phyloP scores from a whole-genome alignment of 2,329 filamentous ascomycete species.

The Scytalidium lignicola region DNA sequence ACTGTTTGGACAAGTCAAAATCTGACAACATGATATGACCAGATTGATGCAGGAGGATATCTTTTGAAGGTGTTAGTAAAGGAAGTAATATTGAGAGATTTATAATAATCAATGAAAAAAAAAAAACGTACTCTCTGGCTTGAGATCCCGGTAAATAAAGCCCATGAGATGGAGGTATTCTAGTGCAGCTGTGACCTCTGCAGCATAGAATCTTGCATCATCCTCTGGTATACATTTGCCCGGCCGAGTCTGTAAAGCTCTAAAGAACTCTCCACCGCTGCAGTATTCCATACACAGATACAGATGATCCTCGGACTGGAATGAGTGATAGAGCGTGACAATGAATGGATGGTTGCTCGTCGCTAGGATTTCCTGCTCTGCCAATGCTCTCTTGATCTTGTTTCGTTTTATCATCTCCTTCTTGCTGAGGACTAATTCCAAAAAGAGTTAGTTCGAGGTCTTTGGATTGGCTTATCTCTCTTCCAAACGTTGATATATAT shows the following conservation, averaged over 20 bases:
- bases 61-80: slow-evolving; percentile 43
- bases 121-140: slow-evolving; percentile 80
- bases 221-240: slow-evolving; percentile 98
- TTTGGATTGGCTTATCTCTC: too few species aligned
- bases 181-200: slow-evolving; percentile 91
- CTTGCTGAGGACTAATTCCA: slow-evolving; percentile 90
- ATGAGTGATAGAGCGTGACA: slow-evolving; percentile 96
- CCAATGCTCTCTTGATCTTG: slow-evolving; percentile 97
- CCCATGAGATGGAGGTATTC: slow-evolving; percentile 99
- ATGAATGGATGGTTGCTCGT: slow-evolving; percentile 99
- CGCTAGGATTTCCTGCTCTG: slow-evolving; percentile 95
- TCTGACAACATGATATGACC: slow-evolving; percentile 99
- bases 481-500: too few species aligned
- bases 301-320: slow-evolving; percentile 96
- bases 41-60: slow-evolving; percentile 97
- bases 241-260: slow-evolving; percentile 89
- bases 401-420: slow-evolving; percentile 99
- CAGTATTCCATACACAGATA: slow-evolving; percentile 99
- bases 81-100: slow-evolving; percentile 19
- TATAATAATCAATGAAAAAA: slow-evolving; percentile 11
- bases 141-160: slow-evolving; percentile 97
- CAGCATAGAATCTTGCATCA: slow-evolving; percentile 93
- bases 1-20: slow-evolving; percentile 97
- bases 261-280: slow-evolving; percentile 97
- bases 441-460: too few species aligned